These are phyloP conservation scores for Exophiala mesophila DNA, from an alignment of 2,329 filamentous ascomycete species.

Conservation along the genomic window DNA sequence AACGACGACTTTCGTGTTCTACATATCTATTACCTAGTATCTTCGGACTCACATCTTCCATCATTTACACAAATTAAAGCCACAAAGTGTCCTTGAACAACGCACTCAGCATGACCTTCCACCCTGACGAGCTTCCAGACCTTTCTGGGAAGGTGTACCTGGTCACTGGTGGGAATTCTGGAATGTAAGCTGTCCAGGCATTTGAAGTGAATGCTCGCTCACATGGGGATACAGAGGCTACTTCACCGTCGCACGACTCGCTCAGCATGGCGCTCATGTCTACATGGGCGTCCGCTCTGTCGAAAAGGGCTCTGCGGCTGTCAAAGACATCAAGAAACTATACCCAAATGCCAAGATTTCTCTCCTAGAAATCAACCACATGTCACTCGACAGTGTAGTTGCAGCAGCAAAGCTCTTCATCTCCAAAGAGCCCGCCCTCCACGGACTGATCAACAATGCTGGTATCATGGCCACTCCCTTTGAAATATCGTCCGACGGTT, in stretches of 20 bases:
- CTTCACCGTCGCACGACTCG: conserved; percentile 38
- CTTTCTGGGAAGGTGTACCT: conserved; percentile 43
- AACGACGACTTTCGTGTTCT: too few species aligned
- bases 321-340: conserved; percentile 32
- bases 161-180: conserved; percentile 46
- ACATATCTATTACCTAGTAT: too few species aligned
- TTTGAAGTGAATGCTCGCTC: not conserved
- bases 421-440: conserved; percentile 30
- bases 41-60: too few species aligned
- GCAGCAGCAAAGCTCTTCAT: conserved; percentile 33
- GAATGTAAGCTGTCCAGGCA: conserved; percentile 30
- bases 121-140: conserved; percentile 39
- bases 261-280: conserved; percentile 39
- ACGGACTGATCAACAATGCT: conserved; percentile 43
- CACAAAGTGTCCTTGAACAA: too few species aligned
- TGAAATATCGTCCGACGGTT: conserved; percentile 28
- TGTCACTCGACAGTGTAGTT: conserved; percentile 25
- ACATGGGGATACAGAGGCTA: conserved; percentile 44
- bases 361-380: conserved; percentile 13
- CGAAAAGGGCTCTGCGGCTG: conserved; percentile 31
- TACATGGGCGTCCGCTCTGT: conserved; percentile 37
- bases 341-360: conserved; percentile 26
- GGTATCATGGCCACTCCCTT: conserved; percentile 37
- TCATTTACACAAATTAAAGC: too few species aligned
- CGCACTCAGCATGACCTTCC: not conserved